Conservation (phyloP, 176 grass and related monocot genomes). For the Cenchrus fungigraminus region DNA sequence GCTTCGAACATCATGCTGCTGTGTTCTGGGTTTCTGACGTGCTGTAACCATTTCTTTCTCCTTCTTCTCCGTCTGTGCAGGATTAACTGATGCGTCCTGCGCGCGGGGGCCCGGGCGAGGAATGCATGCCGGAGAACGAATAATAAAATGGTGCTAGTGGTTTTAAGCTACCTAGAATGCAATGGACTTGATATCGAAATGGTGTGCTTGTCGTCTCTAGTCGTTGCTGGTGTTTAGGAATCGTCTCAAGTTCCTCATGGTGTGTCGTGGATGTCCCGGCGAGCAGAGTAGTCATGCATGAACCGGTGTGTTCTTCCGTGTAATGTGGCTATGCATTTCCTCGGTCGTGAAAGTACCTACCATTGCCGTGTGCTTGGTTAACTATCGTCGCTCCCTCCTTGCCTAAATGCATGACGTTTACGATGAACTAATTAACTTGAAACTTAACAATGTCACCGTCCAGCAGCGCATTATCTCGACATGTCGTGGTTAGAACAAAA, state of each 20-base stretch:
- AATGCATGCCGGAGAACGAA: slow-evolving; percentile 3
- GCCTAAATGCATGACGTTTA: no score
- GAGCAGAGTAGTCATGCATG: slow-evolving; percentile 1
- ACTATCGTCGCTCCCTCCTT: no score
- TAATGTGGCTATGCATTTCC: neutral
- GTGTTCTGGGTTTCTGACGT: neutral
- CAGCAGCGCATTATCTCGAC: no score
- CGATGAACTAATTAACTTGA: no score
- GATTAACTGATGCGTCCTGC: slow-evolving; percentile 32
- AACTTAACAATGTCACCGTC: neutral
- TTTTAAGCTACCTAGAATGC: neutral
- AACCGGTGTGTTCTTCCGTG: neutral
- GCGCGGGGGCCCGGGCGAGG: neutral
- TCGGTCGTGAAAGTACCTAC: neutral
- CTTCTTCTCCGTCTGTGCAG: neutral
- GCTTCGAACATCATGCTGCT: neutral
- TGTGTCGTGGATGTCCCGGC: neutral
- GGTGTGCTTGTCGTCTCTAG: slow-evolving; percentile 16
- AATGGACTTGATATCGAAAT: neutral
- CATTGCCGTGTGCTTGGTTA: neutral
- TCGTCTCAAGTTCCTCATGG: neutral
- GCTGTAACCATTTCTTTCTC: neutral
- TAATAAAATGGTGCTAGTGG: slow-evolving; percentile 29
- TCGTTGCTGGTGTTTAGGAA: slow-evolving; percentile 30
- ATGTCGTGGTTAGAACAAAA: neutral